These are phyloP conservation scores for Ogataea methylovora DNA, from an alignment of 805 yeast genomes.

Conservation along the genomic window DNA sequence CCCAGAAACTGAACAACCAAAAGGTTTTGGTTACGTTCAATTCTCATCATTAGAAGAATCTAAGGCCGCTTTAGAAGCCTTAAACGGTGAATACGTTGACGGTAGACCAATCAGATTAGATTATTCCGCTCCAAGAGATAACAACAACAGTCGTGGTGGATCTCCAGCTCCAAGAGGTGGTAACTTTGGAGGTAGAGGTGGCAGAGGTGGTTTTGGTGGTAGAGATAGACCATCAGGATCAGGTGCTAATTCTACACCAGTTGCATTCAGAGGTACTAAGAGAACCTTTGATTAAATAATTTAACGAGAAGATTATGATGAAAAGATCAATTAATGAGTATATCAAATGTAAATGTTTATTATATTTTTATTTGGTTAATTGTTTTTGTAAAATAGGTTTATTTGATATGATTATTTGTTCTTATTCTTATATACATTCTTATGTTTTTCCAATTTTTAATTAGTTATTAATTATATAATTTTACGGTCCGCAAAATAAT, in stretches of 20 bases:
- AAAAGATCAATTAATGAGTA: too few relatives aligned
- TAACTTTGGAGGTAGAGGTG: conserved; percentile 35
- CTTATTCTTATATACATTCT: too few relatives aligned
- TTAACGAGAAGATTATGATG: conserved; percentile 3
- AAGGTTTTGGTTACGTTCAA: conserved; percentile 98
- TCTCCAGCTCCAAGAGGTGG: conserved; percentile 28
- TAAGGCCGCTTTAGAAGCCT: conserved; percentile 73
- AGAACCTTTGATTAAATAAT: conserved; percentile 63
- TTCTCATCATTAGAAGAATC: conserved; percentile 84
- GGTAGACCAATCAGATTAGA: conserved; percentile 95
- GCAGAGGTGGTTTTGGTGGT: conserved; percentile 26
- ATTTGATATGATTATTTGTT: too few relatives aligned
- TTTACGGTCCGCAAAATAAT: too few relatives aligned
- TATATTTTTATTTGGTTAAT: too few relatives aligned
- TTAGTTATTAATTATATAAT: too few relatives aligned
- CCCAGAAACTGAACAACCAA: conserved; percentile 98
- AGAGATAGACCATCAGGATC: conserved; percentile 41
- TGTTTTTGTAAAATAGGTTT: too few relatives aligned
- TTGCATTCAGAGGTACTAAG: conserved; percentile 77
- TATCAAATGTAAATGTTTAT: too few relatives aligned
- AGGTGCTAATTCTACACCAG: conserved; percentile 63
- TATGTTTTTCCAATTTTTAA: too few relatives aligned
- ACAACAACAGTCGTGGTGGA: conserved; percentile 29
- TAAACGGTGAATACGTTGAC: conserved; percentile 83
- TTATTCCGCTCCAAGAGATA: conserved; percentile 85